These are phyloP conservation scores for Ulota crispa DNA, from an alignment of 225 moss, liverwort and hornwort genomes.

Conservation along the genomic window DNA sequence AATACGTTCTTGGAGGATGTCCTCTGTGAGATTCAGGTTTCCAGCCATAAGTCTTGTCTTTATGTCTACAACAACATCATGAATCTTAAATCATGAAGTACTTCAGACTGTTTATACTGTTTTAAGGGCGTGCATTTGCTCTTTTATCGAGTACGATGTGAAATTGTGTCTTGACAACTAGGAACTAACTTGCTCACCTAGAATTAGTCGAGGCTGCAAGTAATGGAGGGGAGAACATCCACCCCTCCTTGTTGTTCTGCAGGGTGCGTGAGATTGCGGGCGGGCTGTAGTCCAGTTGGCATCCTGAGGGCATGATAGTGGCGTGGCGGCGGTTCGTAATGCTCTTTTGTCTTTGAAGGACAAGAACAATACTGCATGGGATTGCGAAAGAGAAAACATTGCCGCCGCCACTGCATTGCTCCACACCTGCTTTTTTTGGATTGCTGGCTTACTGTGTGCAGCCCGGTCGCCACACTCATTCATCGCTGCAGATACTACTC, in stretches of 20 bases:
- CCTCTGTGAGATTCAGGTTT: neutral
- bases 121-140: conserved; percentile 24
- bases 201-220: conserved; percentile 30
- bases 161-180: conserved; percentile 20
- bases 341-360: conserved; percentile 58
- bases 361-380: conserved; percentile 48
- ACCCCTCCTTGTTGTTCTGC: conserved; percentile 78
- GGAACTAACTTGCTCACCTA: conserved; percentile 39
- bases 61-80: neutral
- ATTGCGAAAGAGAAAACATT: conserved; percentile 64
- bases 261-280: conserved; percentile 90
- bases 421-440: conserved; percentile 78
- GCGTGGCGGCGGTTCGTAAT: conserved; percentile 91
- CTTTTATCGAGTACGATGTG: conserved; percentile 19
- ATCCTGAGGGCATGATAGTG: conserved; percentile 98
- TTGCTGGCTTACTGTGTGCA: conserved; percentile 90
- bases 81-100: neutral
- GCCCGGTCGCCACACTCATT: conserved; percentile 82
- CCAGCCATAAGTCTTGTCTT: neutral
- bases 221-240: conserved; percentile 62
- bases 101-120: neutral
- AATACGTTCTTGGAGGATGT: neutral
- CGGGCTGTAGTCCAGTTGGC: conserved; percentile 92
- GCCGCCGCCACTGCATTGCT: conserved; percentile 96
- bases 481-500: conserved; percentile 60